phyloP scores from a whole-genome alignment of 176 grass and related monocot species.

The Echinochloa phyllopogon region DNA sequence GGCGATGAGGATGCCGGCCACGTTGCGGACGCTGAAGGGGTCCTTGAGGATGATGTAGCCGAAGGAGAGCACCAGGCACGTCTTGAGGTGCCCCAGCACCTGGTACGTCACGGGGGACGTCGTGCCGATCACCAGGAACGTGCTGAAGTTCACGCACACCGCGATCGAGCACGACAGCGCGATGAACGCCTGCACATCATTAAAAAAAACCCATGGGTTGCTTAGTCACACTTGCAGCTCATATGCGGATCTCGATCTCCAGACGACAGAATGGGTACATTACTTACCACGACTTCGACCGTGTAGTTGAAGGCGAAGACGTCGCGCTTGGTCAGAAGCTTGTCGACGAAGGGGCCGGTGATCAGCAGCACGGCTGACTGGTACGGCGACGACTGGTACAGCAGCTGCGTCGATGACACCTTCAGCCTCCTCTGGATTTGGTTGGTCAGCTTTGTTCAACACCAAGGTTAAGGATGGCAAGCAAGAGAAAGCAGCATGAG shows the following conservation, averaged over 20 bases:
- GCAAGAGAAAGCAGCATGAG: too few relatives aligned
- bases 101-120: conserved; percentile 94
- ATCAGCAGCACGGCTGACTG: conserved; percentile 77
- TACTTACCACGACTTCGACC: conserved; percentile 62
- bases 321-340: conserved; percentile 68
- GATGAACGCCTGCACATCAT: conserved; percentile 67
- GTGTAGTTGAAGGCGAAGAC: conserved; percentile 77
- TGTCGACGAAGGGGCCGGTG: conserved; percentile 84
- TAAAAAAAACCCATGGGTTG: neutral
- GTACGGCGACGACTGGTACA: conserved; percentile 91
- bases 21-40: conserved; percentile 78
- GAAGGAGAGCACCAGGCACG: conserved; percentile 87
- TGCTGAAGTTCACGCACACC: conserved; percentile 93
- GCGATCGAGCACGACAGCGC: conserved; percentile 78
- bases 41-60: conserved; percentile 74
- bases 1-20: conserved; percentile 83
- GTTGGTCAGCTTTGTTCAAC: conserved; percentile 80
- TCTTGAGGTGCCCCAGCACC: conserved; percentile 96
- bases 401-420: conserved; percentile 89
- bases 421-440: conserved; percentile 89
- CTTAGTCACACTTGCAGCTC: neutral
- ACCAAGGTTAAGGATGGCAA: conserved; percentile 47
- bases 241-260: too few relatives aligned
- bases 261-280: too few relatives aligned
- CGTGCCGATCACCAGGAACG: conserved; percentile 92